Conservation (phyloP, 2,329 filamentous ascomycete species). For the Cercospora nicotianae region DNA sequence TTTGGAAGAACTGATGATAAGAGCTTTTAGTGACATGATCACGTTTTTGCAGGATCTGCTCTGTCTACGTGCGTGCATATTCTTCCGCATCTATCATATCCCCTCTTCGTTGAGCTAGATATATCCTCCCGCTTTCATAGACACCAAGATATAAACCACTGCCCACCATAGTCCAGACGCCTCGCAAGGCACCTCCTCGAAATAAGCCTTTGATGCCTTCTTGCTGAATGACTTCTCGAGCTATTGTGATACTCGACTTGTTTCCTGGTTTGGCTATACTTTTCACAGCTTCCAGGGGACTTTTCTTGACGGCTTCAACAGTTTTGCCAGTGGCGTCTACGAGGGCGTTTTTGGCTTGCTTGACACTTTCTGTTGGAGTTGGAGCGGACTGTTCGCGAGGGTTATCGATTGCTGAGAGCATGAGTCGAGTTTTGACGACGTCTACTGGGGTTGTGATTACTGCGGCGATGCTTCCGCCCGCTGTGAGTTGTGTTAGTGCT, state of each 20-base stretch:
- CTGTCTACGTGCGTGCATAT: constrained; percentile 13
- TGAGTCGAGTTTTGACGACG: constrained; percentile 86
- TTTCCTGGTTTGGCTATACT: constrained; percentile 39
- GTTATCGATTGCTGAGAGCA: constrained; percentile 63
- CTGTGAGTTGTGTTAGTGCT: background rate
- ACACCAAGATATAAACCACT: constrained; percentile 82
- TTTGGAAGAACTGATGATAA: too few species aligned
- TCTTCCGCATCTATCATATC: constrained; percentile 41
- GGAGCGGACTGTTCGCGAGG: constrained; percentile 2
- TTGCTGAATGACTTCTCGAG: constrained; percentile 63
- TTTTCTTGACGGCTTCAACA: constrained; percentile 36
- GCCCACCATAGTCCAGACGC: constrained; percentile 77
- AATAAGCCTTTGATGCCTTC: constrained; percentile 74
- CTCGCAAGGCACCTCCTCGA: constrained; percentile 70
- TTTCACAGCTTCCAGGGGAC: constrained; percentile 35
- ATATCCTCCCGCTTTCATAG: constrained; percentile 74
- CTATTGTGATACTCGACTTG: constrained; percentile 57
- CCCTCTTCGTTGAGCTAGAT: constrained; percentile 47
- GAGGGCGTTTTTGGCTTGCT: constrained; percentile 31
- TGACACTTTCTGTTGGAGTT: constrained; percentile 17
- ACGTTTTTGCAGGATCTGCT: too few species aligned
- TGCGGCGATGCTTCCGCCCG: constrained; percentile 71
- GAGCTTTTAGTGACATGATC: too few species aligned
- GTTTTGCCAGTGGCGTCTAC: constrained; percentile 47
- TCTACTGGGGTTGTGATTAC: constrained; percentile 86